Base-by-base conservation (phyloP, 495 filamentous ascomycete species). In the Neurospora tetraspora region DNA sequence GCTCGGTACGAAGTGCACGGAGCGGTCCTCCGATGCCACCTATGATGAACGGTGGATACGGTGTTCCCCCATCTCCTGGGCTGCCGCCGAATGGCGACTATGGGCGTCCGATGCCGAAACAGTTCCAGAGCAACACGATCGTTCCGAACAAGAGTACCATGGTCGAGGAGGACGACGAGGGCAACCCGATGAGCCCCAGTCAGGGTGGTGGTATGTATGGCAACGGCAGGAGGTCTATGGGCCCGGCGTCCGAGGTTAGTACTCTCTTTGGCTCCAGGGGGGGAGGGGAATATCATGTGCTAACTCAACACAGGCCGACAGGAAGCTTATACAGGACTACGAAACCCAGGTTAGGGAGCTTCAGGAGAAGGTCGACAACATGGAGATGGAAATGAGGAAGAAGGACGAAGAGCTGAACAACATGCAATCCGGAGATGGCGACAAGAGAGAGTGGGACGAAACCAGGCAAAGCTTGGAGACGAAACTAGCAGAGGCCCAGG, bases 141-240 rank as follows among this genome's bases (percentile, higher is more conserved):
- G 90, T 98, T 34, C 96, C 96, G 7, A 98, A 97, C 76, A 99
- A 98, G 82, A 96, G 95, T 76, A 98, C 94, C 0, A 94, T 99
- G 91, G 92, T 98, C 18, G 96, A 99, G 79, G 96, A 99, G 80
- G 96, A 97, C 74, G 94, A 96, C 74, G 91, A 94, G 76, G 84
- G 71, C 8, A 82, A 78, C 47, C 80, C 79, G 3, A 71, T 70
- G 39, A 81, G 77, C 61, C 75, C 82, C 18, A 74, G 82, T 4
- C 81, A 83, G 16, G 88, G 89, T 23, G 91, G 91, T 69, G 89
- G 92, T 71, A 87, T 81, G 84, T 90, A 39, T 91, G 92, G 82
- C 86, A 85, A 71, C 74, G 91, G 68, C 86, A 91, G 78, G 83
- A 82, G 70, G 76, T 76, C 79, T 74, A 75, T 79, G 71, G 83